Evolutionary conservation across 192 early-diverging fungal species (phyloP).

Genomic region (Backusella parvicylindrica): DNA sequence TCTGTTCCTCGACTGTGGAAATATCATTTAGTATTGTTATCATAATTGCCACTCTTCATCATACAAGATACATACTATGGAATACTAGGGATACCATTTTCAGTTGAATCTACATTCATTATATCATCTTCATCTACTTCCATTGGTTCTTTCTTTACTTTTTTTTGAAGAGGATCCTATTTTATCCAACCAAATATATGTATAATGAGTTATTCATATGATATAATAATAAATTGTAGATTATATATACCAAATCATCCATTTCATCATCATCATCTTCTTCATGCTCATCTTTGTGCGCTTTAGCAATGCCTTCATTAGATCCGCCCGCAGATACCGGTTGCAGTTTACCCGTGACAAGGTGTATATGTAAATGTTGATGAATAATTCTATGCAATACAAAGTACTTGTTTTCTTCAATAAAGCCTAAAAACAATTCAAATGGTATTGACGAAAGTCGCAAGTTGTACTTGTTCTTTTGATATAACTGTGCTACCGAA

Average conservation of each 20-base stretch:
- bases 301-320: neutral
- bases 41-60: neutral
- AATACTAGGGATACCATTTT: conserved; percentile 56
- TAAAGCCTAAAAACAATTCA: conserved; percentile 80
- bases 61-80: conserved; percentile 55
- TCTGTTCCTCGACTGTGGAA: conserved; percentile 69
- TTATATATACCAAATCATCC: neutral
- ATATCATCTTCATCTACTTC: conserved; percentile 48
- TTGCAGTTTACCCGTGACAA: conserved; percentile 3
- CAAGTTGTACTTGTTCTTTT: conserved; percentile 76
- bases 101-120: conserved; percentile 20
- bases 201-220: no score
- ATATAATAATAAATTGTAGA: no score
- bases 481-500: conserved; percentile 71
- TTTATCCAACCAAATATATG: no score
- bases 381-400: conserved; percentile 86
- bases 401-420: conserved; percentile 88
- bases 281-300: neutral
- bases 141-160: conserved; percentile 75
- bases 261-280: neutral
- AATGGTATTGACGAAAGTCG: conserved; percentile 80
- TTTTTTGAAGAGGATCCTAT: conserved; percentile 65
- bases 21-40: neutral
- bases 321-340: conserved; percentile 13
- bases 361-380: conserved; percentile 75